Percentiles rank a stretch among this genome's conserved stretches.
Evolutionary conservation across 768 basidiomycete species (phyloP).

Genomic region (Suillus subluteus): DNA sequence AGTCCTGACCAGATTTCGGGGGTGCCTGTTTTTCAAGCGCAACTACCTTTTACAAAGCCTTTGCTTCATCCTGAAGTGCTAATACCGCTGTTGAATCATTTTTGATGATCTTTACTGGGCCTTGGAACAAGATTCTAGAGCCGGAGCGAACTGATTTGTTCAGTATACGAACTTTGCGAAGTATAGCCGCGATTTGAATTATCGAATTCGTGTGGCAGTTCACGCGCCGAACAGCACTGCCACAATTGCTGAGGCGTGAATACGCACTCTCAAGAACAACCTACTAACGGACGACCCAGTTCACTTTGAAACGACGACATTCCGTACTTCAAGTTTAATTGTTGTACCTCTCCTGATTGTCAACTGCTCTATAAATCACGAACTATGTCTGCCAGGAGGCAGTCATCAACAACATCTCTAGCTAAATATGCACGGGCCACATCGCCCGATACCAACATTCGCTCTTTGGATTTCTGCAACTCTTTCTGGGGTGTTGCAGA

Average conservation of each 20-base stretch:
- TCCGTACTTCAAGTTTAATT: constrained; percentile 22
- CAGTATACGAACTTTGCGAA: too few species aligned
- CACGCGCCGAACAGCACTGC: constrained; percentile 3
- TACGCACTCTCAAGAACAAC: constrained; percentile 8
- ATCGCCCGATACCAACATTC: constrained; percentile 46
- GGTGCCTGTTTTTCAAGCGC: constrained; percentile 25
- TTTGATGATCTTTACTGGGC: constrained; percentile 63
- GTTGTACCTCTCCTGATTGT: constrained; percentile 19
- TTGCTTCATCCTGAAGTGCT: constrained; percentile 39
- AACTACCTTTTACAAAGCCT: constrained; percentile 23
- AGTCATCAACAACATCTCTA: constrained; percentile 81
- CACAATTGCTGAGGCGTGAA: constrained; percentile 12
- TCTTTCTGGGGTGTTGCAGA: constrained; percentile 92
- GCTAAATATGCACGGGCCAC: constrained; percentile 65
- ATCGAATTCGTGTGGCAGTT: constrained; percentile 8
- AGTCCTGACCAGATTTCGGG: constrained; percentile 30
- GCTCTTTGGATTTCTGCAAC: constrained; percentile 90
- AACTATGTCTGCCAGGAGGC: constrained; percentile 73
- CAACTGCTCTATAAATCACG: constrained; percentile 20
- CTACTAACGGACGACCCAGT: constrained; percentile 3
- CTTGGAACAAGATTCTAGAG: constrained; percentile 42
- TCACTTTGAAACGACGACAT: constrained; percentile 12
- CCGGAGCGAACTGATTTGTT: not conserved
- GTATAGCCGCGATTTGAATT: not conserved
- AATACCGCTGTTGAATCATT: constrained; percentile 50